These are phyloP conservation scores for Gossypium davidsonii DNA, from an alignment of 441 rosid species.

Conservation along the genomic window DNA sequence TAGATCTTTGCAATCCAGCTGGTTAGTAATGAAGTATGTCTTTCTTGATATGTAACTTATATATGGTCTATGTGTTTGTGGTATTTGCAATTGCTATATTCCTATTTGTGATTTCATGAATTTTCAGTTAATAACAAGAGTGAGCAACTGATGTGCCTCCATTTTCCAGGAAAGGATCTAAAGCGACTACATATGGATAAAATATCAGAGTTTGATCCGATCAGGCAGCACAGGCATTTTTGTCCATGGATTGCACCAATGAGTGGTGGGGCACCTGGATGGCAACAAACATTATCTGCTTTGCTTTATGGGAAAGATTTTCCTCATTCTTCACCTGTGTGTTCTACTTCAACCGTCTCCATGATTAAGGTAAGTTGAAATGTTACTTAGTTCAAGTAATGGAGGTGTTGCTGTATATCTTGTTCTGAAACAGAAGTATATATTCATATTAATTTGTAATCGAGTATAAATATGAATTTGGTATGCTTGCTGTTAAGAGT, in stretches of 20 bases:
- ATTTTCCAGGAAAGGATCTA: constrained; percentile 36
- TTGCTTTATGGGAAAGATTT: constrained; percentile 44
- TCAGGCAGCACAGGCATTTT: constrained; percentile 86
- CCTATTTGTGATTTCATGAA: constrained; percentile 4
- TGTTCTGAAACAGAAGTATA: background rate
- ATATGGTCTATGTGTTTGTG: constrained; percentile 4
- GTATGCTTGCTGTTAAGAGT: background rate
- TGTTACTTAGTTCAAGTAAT: background rate
- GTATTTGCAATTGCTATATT: constrained; percentile 3
- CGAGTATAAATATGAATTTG: background rate
- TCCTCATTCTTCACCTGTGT: constrained; percentile 26
- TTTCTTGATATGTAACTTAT: background rate
- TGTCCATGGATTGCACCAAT: constrained; percentile 89
- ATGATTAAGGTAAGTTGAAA: constrained; percentile 48
- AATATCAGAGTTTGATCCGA: constrained; percentile 72
- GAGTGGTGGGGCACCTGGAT: constrained; percentile 53
- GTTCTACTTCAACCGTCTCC: constrained; percentile 46
- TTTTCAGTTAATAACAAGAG: constrained; percentile 6
- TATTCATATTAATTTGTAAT: background rate
- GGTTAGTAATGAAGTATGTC: background rate
- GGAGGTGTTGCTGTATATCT: background rate
- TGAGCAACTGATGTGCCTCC: constrained; percentile 2
- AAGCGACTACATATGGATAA: constrained; percentile 28
- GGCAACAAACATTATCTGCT: constrained; percentile 77
- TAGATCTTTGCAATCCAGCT: constrained; percentile 7